These are phyloP conservation scores for Plasmodium gonderi DNA, from an alignment of 169 alveolate species.

Conservation along the genomic window DNA sequence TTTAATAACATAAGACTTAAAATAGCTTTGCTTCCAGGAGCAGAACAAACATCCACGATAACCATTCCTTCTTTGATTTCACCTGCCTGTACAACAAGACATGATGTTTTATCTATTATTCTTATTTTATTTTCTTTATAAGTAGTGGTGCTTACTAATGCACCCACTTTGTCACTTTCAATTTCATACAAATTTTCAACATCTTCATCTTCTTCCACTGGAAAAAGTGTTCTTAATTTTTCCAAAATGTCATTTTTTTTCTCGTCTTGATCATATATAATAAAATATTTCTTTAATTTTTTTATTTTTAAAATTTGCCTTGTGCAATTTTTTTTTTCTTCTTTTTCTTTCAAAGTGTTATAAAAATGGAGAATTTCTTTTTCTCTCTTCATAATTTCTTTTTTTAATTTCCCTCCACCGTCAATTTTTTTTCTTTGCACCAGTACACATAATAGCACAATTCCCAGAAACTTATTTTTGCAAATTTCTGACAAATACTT, in stretches of 20 bases:
- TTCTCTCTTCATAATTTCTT: slow-evolving; percentile 38
- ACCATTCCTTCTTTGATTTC: slow-evolving; percentile 56
- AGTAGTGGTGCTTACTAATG: not conserved
- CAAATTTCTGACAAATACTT: slow-evolving; percentile 19
- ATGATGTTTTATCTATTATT: slow-evolving; percentile 66
- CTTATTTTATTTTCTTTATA: slow-evolving; percentile 47
- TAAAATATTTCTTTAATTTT: slow-evolving; percentile 41
- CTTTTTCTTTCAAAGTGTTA: not conserved
- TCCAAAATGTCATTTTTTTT: not conserved
- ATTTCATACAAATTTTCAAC: slow-evolving; percentile 33
- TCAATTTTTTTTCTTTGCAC: slow-evolving; percentile 61
- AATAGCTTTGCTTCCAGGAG: slow-evolving; percentile 75
- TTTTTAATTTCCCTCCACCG: slow-evolving; percentile 68
- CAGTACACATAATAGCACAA: slow-evolving; percentile 41
- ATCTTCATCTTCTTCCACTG: slow-evolving; percentile 62
- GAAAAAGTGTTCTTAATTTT: not conserved
- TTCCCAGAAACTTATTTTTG: slow-evolving; percentile 50
- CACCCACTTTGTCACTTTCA: not conserved
- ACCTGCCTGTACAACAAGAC: slow-evolving; percentile 67
- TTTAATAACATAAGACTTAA: slow-evolving; percentile 2
- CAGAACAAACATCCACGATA: slow-evolving; percentile 63
- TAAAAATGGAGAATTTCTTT: slow-evolving; percentile 19
- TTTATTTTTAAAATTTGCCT: not conserved
- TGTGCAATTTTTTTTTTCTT: not conserved
- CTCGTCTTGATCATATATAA: slow-evolving; percentile 25